Evolutionary conservation across 208 protist genomes (phyloP).

Genomic region (Porcisia hertigi): DNA sequence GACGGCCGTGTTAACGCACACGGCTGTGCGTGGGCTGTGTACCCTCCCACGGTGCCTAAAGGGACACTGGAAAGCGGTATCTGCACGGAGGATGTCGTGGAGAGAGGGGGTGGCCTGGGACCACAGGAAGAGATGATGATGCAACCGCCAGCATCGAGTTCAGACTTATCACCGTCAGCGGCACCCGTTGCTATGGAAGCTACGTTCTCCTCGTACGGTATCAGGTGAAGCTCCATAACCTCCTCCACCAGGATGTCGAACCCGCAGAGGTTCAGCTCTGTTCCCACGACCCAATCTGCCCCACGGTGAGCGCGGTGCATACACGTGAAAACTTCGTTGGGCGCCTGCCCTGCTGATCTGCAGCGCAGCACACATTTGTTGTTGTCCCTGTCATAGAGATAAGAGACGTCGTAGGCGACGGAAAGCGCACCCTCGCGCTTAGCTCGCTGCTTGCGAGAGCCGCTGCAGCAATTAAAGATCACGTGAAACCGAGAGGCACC

Average conservation of each 20-base stretch:
- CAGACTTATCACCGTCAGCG: not conserved
- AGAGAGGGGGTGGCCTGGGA: not conserved
- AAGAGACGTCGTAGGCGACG: slow-evolving; percentile 46
- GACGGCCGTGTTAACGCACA: not conserved
- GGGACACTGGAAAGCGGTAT: not conserved
- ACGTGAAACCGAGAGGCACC: slow-evolving; percentile 63
- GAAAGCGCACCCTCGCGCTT: slow-evolving; percentile 53
- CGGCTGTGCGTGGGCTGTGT: not conserved
- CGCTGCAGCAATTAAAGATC: slow-evolving; percentile 36
- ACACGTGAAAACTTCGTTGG: slow-evolving; percentile 44
- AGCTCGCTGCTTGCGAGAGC: slow-evolving; percentile 46
- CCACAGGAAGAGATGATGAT: not conserved
- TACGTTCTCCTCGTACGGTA: slow-evolving; percentile 42
- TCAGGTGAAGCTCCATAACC: slow-evolving; percentile 67
- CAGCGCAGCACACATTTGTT: slow-evolving; percentile 31
- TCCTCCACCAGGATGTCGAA: slow-evolving; percentile 67
- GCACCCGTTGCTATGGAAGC: not conserved
- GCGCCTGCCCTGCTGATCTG: slow-evolving; percentile 43
- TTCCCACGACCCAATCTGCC: slow-evolving; percentile 46
- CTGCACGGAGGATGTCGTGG: not conserved
- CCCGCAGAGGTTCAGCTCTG: slow-evolving; percentile 44
- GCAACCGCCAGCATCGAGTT: not conserved
- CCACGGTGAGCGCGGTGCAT: slow-evolving; percentile 66
- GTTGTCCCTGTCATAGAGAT: slow-evolving; percentile 43
- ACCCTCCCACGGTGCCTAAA: not conserved